Percentiles rank a stretch among this genome's conserved stretches.
These are phyloP conservation scores for Neurospora tetrasperma DNA, from an alignment of 495 filamentous ascomycete species.

Conservation along the genomic window DNA sequence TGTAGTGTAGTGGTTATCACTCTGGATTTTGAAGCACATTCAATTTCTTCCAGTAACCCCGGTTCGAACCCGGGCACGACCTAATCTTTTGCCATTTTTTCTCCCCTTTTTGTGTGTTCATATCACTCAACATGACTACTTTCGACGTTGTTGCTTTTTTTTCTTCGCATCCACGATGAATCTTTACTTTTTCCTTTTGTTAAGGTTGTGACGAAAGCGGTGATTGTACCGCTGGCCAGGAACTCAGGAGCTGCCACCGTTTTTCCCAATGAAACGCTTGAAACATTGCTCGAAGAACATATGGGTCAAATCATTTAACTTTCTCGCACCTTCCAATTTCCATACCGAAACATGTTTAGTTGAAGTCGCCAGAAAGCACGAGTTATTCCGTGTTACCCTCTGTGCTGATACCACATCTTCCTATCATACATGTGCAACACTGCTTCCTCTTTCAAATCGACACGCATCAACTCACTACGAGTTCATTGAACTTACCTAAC, in stretches of 20 bases:
- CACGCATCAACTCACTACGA: neutral
- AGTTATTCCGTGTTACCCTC: neutral
- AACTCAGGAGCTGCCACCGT: too few relatives aligned
- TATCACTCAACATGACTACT: too few relatives aligned
- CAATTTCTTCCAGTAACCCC: neutral
- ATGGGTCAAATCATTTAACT: neutral
- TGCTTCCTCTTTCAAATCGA: neutral
- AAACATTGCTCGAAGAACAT: neutral
- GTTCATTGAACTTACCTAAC: neutral
- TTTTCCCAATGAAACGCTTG: too few relatives aligned
- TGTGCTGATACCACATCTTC: neutral
- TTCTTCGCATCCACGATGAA: neutral
- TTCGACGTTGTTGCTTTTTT: neutral
- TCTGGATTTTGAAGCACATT: neutral
- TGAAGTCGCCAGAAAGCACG: neutral
- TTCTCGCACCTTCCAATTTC: neutral
- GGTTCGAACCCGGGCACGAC: slow-evolving; percentile 1
- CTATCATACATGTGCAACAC: neutral
- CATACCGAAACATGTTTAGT: neutral
- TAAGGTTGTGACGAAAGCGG: too few relatives aligned
- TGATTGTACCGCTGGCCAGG: too few relatives aligned
- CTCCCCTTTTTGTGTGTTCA: rapidly evolving
- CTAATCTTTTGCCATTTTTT: neutral
- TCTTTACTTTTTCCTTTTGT: too few relatives aligned
- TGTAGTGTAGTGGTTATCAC: slow-evolving; percentile 1